Conservation (phyloP, 2,329 filamentous ascomycete species). For the Huntiella omanensis region DNA sequence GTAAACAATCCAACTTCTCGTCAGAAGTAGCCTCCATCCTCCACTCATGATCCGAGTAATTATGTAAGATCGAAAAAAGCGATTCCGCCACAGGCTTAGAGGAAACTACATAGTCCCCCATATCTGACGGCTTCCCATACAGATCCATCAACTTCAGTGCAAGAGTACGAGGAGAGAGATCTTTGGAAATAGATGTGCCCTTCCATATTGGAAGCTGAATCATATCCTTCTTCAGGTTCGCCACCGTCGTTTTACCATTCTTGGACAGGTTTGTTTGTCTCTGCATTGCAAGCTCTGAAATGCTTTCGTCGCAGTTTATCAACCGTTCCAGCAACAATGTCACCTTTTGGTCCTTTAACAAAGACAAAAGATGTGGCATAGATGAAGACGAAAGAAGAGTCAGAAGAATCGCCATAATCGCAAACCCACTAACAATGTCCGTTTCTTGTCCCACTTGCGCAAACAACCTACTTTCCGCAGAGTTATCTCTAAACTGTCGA, state of each 20-base stretch:
- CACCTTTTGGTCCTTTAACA: conserved; percentile 35
- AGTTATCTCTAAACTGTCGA: conserved; percentile 54
- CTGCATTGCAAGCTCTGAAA: conserved; percentile 42
- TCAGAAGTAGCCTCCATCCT: conserved; percentile 8
- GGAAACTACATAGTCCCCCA: conserved; percentile 8
- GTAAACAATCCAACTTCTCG: conserved; percentile 11
- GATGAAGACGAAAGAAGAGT: conserved; percentile 42
- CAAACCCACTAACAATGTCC: conserved; percentile 43
- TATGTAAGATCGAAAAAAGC: conserved; percentile 13
- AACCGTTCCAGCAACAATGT: conserved; percentile 36
- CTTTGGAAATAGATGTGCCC: conserved; percentile 23
- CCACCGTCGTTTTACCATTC: conserved; percentile 36
- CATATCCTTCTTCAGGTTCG: conserved; percentile 33
- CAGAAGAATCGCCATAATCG: conserved; percentile 43
- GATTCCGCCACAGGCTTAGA: conserved; percentile 11
- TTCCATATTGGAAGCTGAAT: conserved; percentile 41
- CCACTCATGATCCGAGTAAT: conserved; percentile 8
- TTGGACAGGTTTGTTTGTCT: conserved; percentile 51
- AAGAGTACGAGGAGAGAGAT: conserved; percentile 43
- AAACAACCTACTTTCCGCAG: conserved; percentile 50
- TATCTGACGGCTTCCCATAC: conserved; percentile 10
- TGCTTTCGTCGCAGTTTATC: conserved; percentile 33
- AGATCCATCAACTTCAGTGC: conserved; percentile 24
- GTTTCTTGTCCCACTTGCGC: conserved; percentile 37
- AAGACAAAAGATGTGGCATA: conserved; percentile 37